A percentile compares a stretch with the other conserved stretches of the same genome.
Conservation (phyloP, 2,329 filamentous ascomycete species). For the Sphaerulina vaccinii region DNA sequence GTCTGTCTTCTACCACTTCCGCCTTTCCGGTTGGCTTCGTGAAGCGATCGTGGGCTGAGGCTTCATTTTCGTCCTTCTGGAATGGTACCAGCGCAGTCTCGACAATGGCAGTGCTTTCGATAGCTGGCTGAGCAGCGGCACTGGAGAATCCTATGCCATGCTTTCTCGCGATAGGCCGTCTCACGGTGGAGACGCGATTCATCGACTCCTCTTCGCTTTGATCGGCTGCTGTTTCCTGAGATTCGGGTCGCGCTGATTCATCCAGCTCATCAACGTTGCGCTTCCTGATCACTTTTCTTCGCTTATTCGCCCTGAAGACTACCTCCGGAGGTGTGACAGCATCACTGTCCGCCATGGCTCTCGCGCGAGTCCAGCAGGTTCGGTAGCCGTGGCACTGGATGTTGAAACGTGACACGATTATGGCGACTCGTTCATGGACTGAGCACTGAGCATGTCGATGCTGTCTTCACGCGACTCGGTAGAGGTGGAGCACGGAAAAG, state of each 20-base stretch:
- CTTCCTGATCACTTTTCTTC: conserved; percentile 52
- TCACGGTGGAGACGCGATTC: conserved; percentile 10
- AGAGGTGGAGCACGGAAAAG: no score
- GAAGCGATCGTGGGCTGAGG: conserved; percentile 57
- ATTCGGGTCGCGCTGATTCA: conserved; percentile 9
- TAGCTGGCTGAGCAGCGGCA: not conserved
- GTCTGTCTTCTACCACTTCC: conserved; percentile 64
- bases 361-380: no score
- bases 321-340: conserved; percentile 25
- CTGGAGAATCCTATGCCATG: conserved; percentile 34
- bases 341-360: not conserved
- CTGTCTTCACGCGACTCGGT: no score
- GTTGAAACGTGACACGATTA: no score
- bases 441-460: no score
- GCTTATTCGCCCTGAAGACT: conserved; percentile 51
- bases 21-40: conserved; percentile 69
- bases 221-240: not conserved
- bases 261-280: conserved; percentile 36
- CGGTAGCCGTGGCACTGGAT: no score
- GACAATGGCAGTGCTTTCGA: not conserved
- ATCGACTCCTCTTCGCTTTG: not conserved
- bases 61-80: conserved; percentile 24
- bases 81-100: conserved; percentile 20
- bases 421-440: no score
- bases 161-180: conserved; percentile 25